Conservation (phyloP, 2,329 filamentous ascomycete genomes). For the Raffaelea albimanens region DNA sequence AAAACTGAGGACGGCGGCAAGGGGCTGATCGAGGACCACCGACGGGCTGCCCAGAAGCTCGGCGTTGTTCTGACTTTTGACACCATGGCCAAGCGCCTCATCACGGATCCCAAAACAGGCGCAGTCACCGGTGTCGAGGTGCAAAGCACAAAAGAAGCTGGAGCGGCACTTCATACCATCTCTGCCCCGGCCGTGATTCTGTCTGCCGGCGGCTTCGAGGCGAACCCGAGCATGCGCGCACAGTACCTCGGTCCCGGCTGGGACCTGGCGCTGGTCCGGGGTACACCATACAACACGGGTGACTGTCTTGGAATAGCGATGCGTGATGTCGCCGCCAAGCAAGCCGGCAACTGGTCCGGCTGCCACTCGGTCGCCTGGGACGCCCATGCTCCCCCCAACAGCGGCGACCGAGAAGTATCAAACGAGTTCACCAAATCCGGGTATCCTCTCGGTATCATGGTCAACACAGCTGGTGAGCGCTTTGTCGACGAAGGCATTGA, state of each 20-base stretch:
- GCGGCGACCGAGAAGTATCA: constrained; percentile 47
- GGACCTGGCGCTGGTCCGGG: constrained; percentile 53
- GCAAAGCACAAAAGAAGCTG: too few relatives aligned
- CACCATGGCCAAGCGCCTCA: constrained; percentile 32
- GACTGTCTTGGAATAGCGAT: constrained; percentile 46
- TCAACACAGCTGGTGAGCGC: constrained; percentile 47
- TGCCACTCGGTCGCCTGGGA: constrained; percentile 61
- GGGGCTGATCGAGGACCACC: constrained; percentile 42
- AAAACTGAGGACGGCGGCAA: constrained; percentile 51
- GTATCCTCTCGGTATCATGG: constrained; percentile 56
- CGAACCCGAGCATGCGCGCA: constrained; percentile 44
- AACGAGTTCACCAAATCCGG: constrained; percentile 63
- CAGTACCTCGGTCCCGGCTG: constrained; percentile 48
- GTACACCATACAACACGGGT: constrained; percentile 56
- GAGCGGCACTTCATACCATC: constrained; percentile 16
- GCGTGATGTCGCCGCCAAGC: constrained; percentile 37
- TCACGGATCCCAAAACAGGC: constrained; percentile 20
- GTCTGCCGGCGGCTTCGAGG: constrained; percentile 55
- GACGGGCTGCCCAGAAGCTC: constrained; percentile 28
- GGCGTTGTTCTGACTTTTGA: constrained; percentile 37
- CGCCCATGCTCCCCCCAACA: constrained; percentile 43
- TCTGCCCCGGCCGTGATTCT: constrained; percentile 35
- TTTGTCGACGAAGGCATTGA: constrained; percentile 61
- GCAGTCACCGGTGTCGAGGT: constrained; percentile 23
- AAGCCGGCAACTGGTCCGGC: constrained; percentile 51